These are phyloP conservation scores for Sesbania bispinosa DNA, from an alignment of 306 rosid species.

Conservation along the genomic window DNA sequence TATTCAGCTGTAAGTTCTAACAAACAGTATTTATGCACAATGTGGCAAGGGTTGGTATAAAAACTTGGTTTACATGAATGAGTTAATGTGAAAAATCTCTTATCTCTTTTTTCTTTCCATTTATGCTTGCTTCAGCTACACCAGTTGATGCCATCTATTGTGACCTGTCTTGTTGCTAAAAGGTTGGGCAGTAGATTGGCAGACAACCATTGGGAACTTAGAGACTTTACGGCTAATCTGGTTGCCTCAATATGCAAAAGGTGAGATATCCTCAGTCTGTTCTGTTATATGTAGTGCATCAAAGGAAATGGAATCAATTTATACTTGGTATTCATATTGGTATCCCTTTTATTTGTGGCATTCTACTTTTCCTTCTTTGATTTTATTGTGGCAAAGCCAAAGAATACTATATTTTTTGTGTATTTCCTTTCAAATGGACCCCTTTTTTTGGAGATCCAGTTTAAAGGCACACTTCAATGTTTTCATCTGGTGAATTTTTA, in stretches of 20 bases:
- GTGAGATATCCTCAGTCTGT: constrained; percentile 39
- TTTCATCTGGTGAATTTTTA: background rate
- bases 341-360: background rate
- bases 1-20: background rate
- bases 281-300: constrained; percentile 16
- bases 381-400: background rate
- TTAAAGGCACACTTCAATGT: background rate
- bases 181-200: constrained; percentile 77
- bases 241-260: constrained; percentile 85
- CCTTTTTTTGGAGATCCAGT: background rate
- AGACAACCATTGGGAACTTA: constrained; percentile 83
- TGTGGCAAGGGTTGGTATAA: background rate
- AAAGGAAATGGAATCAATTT: constrained; percentile 3
- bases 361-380: constrained; percentile 1
- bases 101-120: background rate
- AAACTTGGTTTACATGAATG: background rate
- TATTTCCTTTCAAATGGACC: background rate
- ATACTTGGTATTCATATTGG: background rate
- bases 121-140: constrained; percentile 54
- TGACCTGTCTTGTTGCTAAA: constrained; percentile 84
- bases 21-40: constrained; percentile 6
- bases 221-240: constrained; percentile 77
- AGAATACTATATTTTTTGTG: background rate
- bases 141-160: constrained; percentile 95
- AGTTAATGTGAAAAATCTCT: constrained; percentile 5